phyloP scores from a whole-genome alignment of 2,329 filamentous ascomycete species.

The Lachnellula cervina region DNA sequence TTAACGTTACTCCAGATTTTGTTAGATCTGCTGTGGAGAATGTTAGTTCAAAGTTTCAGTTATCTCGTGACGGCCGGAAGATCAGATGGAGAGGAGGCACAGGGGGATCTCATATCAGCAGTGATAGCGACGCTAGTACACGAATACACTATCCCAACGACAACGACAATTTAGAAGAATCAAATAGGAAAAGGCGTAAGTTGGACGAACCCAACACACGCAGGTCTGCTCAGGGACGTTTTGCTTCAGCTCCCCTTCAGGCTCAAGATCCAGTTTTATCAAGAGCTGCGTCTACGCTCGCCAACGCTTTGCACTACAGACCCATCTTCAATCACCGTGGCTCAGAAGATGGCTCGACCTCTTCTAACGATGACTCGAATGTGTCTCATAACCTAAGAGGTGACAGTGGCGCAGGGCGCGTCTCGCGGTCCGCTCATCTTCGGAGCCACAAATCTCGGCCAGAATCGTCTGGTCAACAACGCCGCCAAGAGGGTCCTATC shows the following conservation, averaged over 20 bases:
- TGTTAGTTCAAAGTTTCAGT: constrained; percentile 69
- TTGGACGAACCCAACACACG: constrained; percentile 2
- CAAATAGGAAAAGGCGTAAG: constrained; percentile 24
- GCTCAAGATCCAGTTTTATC: background rate
- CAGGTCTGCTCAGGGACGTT: constrained; percentile 6
- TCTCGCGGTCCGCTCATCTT: background rate
- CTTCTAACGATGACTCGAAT: constrained; percentile 41
- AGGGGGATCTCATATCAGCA: constrained; percentile 60
- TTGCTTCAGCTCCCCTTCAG: constrained; percentile 6
- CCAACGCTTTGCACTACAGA: constrained; percentile 56
- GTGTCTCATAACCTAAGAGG: background rate
- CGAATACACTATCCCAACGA: constrained; percentile 36
- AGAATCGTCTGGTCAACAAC: constrained; percentile 38
- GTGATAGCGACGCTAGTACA: constrained; percentile 52
- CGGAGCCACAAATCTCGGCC: background rate
- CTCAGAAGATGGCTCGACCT: constrained; percentile 40
- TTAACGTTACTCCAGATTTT: constrained; percentile 76
- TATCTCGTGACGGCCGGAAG: constrained; percentile 73
- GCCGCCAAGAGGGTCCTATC: constrained; percentile 65
- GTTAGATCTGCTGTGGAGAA: constrained; percentile 67
- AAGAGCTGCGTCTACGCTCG: constrained; percentile 34
- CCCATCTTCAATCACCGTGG: constrained; percentile 53
- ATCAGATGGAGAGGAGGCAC: constrained; percentile 72
- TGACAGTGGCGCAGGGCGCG: background rate
- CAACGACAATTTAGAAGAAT: constrained; percentile 20